Percentiles rank a stretch among this genome's conserved stretches.
These are phyloP conservation scores for Punica granatum DNA, from an alignment of 345 rosid genomes.

Conservation along the genomic window DNA sequence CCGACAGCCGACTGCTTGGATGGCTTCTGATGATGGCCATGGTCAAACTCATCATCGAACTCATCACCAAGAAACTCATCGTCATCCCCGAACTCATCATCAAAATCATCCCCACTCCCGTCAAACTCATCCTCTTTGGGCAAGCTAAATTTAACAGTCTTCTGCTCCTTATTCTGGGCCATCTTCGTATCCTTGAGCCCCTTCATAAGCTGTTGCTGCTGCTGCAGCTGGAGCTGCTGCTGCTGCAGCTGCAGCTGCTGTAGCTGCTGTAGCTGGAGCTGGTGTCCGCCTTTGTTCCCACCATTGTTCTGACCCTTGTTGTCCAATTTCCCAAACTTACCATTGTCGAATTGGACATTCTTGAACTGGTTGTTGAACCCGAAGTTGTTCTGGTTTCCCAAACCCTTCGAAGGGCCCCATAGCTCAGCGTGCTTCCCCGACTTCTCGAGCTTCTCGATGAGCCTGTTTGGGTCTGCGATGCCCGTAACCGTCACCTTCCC, in stretches of 20 bases:
- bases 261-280: not conserved
- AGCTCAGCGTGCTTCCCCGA: conserved; percentile 9
- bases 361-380: conserved; percentile 12
- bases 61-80: conserved; percentile 19
- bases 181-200: conserved; percentile 30
- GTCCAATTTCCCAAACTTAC: conserved; percentile 41
- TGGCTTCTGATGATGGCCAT: conserved; percentile 29
- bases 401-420: not conserved
- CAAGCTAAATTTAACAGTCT: conserved; percentile 59
- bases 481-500: conserved; percentile 9
- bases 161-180: conserved; percentile 42
- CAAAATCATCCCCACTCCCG: conserved; percentile 22
- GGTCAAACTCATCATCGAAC: not conserved
- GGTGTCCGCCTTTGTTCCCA: conserved; percentile 29
- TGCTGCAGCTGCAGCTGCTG: not conserved
- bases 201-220: conserved; percentile 47
- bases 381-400: not conserved
- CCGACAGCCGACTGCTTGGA: conserved; percentile 37
- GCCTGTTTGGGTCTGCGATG: not conserved
- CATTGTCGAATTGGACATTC: conserved; percentile 24
- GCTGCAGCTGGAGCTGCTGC: conserved; percentile 22
- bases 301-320: conserved; percentile 41
- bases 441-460: conserved; percentile 8
- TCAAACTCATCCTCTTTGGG: conserved; percentile 18
- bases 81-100: conserved; percentile 18